Evolutionary conservation across 192 early-diverging fungal genomes (phyloP).

Genomic region (Podochytrium sp.): DNA sequence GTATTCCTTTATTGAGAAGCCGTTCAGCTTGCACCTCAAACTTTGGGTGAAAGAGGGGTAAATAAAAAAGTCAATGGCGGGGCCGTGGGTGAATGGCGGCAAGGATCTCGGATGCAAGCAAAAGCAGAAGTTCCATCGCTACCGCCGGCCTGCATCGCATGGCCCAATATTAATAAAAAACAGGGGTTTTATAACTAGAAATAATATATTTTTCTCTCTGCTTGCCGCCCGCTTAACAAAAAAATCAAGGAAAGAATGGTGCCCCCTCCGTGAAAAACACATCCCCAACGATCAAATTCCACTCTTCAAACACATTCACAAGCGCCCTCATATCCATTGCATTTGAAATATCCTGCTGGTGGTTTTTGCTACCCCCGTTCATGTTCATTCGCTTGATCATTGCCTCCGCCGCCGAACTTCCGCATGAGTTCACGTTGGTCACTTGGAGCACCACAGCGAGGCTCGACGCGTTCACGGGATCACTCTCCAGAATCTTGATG

Average conservation of each 20-base stretch:
- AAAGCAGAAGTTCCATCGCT: too few species aligned
- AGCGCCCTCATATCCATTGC: conserved; percentile 11
- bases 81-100: too few species aligned
- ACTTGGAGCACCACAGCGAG: conserved; percentile 23
- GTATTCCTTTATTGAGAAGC: too few species aligned
- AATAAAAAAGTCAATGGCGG: too few species aligned
- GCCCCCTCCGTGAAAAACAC: neutral
- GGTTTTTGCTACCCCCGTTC: neutral
- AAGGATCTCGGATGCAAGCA: too few species aligned
- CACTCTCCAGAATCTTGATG: conserved; percentile 10
- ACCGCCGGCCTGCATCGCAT: too few species aligned
- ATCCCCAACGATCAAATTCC: conserved; percentile 2
- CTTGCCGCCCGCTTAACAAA: too few species aligned
- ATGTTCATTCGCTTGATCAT: neutral
- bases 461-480: conserved; percentile 6
- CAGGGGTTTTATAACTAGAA: too few species aligned
- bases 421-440: conserved; percentile 7
- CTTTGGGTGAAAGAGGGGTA: too few species aligned
- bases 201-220: too few species aligned
- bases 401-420: neutral
- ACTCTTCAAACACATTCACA: neutral
- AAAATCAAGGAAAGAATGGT: neutral
- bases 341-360: neutral
- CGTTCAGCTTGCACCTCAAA: too few species aligned
- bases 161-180: too few species aligned